Base-by-base conservation (phyloP, 805 yeast genomes). In the Sugiyamaella boreocaroliniensis region DNA sequence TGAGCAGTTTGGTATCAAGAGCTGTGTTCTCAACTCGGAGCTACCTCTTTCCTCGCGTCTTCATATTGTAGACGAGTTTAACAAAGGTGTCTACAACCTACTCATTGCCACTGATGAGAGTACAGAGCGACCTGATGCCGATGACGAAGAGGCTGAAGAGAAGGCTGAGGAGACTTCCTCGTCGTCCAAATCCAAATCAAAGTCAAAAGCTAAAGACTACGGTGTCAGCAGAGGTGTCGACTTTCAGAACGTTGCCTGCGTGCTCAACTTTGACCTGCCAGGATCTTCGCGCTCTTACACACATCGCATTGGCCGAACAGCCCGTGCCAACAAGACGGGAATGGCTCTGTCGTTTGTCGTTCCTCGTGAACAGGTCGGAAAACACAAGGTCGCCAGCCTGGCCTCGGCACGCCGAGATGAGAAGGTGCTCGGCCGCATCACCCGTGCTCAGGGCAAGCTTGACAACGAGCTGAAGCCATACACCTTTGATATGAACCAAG, bases 161-260 rank as follows among this genome's bases (percentile, higher is more conserved):
- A 64, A 55, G 16, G 55, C 56, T 42, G 60, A 53, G 16, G 55
- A 54, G 10, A 34, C 34, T 7, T 43, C 54, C 14, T 50, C 58
- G 40, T 57, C 58, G 45, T 45, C 53, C 46, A 50, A 50, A 56
- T 59, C 58, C 51, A 58, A 54, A 43, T 58, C 58, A 48, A 57
- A 64, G 4, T 73, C 71, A 52, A 75, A 77, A 53, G 89, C 85
- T 63, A 76, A 74, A 56, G 98, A 93, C 62, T 93, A 85, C 65
- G 95, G 97, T 58, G 97, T 90, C 43, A 86, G 97, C 22, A 81
- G 99, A 69, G 99, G 99, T 64, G 95, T 93, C 41, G 99, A 93
- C 71, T 93, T 93, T 76, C 83, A 80, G 62, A 92, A 93, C 63
- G 98, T 93, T 55, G 93, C 97, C 8, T 93, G 98, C 72, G 99